These are phyloP conservation scores for Sugiyamaella grinbergsii DNA, from an alignment of 1,139 yeast genomes.

Conservation along the genomic window DNA sequence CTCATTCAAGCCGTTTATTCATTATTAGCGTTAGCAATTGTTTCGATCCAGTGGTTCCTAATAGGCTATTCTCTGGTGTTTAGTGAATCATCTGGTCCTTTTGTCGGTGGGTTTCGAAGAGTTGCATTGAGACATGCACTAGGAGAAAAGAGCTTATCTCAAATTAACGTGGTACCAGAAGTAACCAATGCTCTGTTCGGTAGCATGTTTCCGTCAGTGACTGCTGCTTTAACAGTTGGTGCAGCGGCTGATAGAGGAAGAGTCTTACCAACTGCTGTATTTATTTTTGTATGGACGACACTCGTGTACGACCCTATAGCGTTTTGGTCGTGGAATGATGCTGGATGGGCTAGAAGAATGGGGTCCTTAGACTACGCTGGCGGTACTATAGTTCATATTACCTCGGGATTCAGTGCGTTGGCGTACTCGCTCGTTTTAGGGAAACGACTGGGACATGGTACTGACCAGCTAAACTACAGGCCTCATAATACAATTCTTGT, in stretches of 20 bases:
- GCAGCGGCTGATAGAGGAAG: constrained; percentile 63
- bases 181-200: constrained; percentile 52
- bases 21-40: constrained; percentile 47
- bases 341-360: constrained; percentile 56
- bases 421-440: constrained; percentile 64
- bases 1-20: constrained; percentile 58
- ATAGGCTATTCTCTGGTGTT: constrained; percentile 56
- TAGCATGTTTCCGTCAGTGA: constrained; percentile 54
- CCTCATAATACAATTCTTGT: constrained; percentile 44
- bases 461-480: constrained; percentile 35
- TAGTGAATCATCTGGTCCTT: constrained; percentile 44
- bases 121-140: constrained; percentile 16
- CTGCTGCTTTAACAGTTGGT: constrained; percentile 59
- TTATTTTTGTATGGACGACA: constrained; percentile 57
- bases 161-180: constrained; percentile 44
- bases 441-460: constrained; percentile 41
- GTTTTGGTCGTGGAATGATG: constrained; percentile 65
- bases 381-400: constrained; percentile 63
- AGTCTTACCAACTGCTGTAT: constrained; percentile 54
- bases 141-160: constrained; percentile 40
- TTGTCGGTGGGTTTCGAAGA: constrained; percentile 47
- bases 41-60: constrained; percentile 56
- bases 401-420: constrained; percentile 60
- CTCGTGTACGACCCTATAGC: constrained; percentile 65
- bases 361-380: constrained; percentile 68